Evolutionary conservation across 331 rosid genomes (phyloP).

Genomic region (Erythrophleum ivorense): DNA sequence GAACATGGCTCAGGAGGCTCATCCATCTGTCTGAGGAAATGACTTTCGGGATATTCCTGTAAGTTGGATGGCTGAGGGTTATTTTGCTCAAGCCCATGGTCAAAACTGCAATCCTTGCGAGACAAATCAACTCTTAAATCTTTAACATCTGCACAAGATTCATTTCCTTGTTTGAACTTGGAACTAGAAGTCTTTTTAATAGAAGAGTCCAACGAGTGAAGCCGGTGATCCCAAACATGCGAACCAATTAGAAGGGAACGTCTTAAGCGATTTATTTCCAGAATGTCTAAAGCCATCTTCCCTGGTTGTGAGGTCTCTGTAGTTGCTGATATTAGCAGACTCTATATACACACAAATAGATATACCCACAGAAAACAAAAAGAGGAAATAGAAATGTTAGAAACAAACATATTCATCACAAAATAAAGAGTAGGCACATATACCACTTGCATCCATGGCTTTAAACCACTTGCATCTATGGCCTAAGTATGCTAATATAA

Average conservation of each 20-base stretch:
- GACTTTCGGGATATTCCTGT: slow-evolving; percentile 41
- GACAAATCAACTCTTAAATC: slow-evolving; percentile 44
- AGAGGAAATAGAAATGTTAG: neutral
- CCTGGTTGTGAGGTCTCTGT: slow-evolving; percentile 48
- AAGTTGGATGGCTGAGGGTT: slow-evolving; percentile 35
- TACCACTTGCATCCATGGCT: neutral
- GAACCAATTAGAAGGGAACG: slow-evolving; percentile 65
- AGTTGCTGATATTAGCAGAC: slow-evolving; percentile 56
- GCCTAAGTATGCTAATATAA: neutral
- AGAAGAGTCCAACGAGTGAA: slow-evolving; percentile 55
- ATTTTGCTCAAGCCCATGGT: slow-evolving; percentile 34
- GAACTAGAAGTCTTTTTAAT: slow-evolving; percentile 42
- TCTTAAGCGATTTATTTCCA: slow-evolving; percentile 65
- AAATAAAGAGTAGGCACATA: slow-evolving; percentile 1
- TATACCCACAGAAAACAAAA: neutral
- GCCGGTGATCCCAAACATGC: slow-evolving; percentile 69
- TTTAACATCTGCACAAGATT: slow-evolving; percentile 37
- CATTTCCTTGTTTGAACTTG: slow-evolving; percentile 42
- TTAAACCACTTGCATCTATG: neutral
- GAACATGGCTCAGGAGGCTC: slow-evolving; percentile 11
- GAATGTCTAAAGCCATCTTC: slow-evolving; percentile 50
- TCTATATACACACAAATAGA: slow-evolving; percentile 41
- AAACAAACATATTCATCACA: neutral
- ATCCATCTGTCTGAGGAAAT: slow-evolving; percentile 27
- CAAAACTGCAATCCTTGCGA: slow-evolving; percentile 35